Conservation (phyloP, 768 basidiomycete genomes). For the Leccinum sublutescens region DNA sequence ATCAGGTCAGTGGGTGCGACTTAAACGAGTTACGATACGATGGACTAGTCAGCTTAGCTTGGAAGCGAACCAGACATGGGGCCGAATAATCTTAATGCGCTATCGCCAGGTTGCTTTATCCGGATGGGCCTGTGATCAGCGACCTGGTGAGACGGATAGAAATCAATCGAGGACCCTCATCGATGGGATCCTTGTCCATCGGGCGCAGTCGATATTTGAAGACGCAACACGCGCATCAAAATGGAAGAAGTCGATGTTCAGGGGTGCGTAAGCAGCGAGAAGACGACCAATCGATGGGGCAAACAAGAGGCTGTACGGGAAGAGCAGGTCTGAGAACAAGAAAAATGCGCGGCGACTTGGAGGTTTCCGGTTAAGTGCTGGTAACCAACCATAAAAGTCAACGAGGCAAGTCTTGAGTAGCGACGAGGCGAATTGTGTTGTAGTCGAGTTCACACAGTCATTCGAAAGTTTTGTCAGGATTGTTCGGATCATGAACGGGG, state of each 20-base stretch:
- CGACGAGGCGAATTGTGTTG: neutral
- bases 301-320: conserved; percentile 27
- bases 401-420: conserved; percentile 13
- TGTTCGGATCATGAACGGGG: conserved; percentile 28
- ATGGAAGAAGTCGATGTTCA: conserved; percentile 33
- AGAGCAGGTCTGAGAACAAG: conserved; percentile 1
- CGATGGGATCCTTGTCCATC: conserved; percentile 22
- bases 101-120: conserved; percentile 12
- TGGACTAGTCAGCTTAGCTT: neutral
- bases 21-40: conserved; percentile 3
- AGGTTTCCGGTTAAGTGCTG: conserved; percentile 8
- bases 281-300: conserved; percentile 16
- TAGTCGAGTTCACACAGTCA: conserved; percentile 24
- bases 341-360: conserved; percentile 20
- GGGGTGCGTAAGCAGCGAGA: conserved; percentile 21
- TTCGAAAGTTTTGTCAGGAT: conserved; percentile 15
- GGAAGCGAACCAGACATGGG: conserved; percentile 10
- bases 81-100: neutral
- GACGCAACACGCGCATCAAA: conserved; percentile 37
- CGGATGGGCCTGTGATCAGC: conserved; percentile 7
- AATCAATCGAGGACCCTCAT: conserved; percentile 17
- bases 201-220: conserved; percentile 32
- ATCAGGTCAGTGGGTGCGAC: conserved; percentile 14
- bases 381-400: conserved; percentile 1
- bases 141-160: neutral